A percentile compares a stretch with the other conserved stretches of the same genome.
These are phyloP conservation scores for Petunia secreta DNA, from an alignment of 257 asterid species.

Conservation along the genomic window DNA sequence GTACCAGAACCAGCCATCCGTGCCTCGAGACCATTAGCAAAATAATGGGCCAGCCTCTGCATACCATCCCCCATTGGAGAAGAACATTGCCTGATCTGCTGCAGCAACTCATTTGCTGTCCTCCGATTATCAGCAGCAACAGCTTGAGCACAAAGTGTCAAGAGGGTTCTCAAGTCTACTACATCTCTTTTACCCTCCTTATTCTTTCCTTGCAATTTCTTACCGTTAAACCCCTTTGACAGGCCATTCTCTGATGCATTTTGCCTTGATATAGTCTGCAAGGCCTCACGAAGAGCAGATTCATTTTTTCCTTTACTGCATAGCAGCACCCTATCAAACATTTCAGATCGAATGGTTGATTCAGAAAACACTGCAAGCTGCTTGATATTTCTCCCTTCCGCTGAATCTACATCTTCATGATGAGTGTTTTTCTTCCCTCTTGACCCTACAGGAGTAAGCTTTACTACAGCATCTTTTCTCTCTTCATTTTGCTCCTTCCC, in stretches of 20 bases:
- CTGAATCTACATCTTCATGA: constrained; percentile 39
- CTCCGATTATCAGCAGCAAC: constrained; percentile 19
- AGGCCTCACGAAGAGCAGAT: constrained; percentile 25
- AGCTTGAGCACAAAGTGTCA: constrained; percentile 28
- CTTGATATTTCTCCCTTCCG: constrained; percentile 21
- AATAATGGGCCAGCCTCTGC: constrained; percentile 28
- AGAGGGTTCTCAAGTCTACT: constrained; percentile 26
- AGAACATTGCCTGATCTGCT: constrained; percentile 25
- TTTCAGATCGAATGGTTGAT: constrained; percentile 22
- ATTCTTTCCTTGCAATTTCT: constrained; percentile 9
- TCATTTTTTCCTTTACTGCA: constrained; percentile 17
- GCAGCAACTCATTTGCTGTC: constrained; percentile 13
- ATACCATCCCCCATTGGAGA: constrained; percentile 24
- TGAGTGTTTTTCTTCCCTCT: constrained; percentile 69
- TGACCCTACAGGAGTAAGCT: constrained; percentile 39
- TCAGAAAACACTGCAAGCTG: constrained; percentile 24
- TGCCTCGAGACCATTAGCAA: constrained; percentile 30
- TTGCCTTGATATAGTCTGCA: constrained; percentile 13
- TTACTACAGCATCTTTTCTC: constrained; percentile 26
- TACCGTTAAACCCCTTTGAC: constrained; percentile 16
- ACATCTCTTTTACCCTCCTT: constrained; percentile 9
- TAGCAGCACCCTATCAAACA: constrained; percentile 28
- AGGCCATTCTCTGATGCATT: neutral
- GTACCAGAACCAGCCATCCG: constrained; percentile 30
- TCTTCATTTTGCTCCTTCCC: constrained; percentile 36